Evolutionary conservation across 352 stramenopile species (phyloP).

Genomic region (Phytophthora capsici): DNA sequence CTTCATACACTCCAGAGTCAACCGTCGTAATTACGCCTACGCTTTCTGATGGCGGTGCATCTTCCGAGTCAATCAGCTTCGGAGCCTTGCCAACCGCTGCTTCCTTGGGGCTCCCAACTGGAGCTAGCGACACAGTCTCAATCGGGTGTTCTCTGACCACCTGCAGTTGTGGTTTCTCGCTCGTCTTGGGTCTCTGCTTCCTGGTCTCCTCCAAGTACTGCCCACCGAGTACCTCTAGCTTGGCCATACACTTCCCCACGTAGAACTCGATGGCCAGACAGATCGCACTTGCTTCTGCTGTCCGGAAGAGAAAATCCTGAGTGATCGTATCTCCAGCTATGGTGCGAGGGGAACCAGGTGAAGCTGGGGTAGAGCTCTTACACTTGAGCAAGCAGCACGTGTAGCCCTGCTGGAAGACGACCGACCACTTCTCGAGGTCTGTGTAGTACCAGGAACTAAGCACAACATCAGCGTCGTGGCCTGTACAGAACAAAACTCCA

Average conservation of each 20-base stretch:
- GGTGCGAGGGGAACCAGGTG: constrained; percentile 8
- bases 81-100: background rate
- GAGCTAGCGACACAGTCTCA: constrained; percentile 24
- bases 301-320: constrained; percentile 69
- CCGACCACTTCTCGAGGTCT: constrained; percentile 79
- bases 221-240: constrained; percentile 61
- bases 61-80: background rate
- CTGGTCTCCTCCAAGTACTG: constrained; percentile 33
- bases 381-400: constrained; percentile 72
- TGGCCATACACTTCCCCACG: constrained; percentile 80
- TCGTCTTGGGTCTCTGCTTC: constrained; percentile 9
- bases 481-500: constrained; percentile 59
- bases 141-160: constrained; percentile 25
- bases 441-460: constrained; percentile 83
- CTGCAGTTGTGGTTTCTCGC: constrained; percentile 11
- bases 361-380: constrained; percentile 22
- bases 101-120: constrained; percentile 18
- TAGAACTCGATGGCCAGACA: constrained; percentile 83
- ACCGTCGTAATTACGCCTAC: too few species aligned
- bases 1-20: too few species aligned
- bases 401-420: constrained; percentile 58
- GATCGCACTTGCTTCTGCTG: constrained; percentile 52
- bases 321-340: constrained; percentile 14
- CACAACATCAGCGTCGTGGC: constrained; percentile 49
- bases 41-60: background rate